phyloP scores from a whole-genome alignment of 495 filamentous ascomycete genomes.

The Neurospora sp. region DNA sequence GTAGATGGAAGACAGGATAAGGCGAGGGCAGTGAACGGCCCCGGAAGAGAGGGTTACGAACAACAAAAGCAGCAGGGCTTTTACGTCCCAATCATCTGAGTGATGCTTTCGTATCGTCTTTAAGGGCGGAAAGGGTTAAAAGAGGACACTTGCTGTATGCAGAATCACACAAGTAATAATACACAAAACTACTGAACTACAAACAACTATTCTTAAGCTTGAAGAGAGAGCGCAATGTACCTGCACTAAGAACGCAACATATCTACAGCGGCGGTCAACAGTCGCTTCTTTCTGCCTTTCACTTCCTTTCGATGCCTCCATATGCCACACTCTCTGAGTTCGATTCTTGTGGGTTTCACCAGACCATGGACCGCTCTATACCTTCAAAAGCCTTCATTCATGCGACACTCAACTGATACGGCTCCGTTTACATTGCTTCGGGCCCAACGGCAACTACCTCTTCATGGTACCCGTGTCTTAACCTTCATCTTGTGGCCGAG shows the following conservation, averaged over 20 bases:
- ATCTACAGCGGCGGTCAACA: neutral
- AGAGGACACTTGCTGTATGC: neutral
- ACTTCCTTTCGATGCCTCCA: neutral
- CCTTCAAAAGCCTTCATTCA: neutral
- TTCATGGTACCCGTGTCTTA: neutral
- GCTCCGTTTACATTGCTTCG: neutral
- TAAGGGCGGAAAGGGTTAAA: neutral
- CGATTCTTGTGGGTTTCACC: neutral
- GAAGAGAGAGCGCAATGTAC: neutral
- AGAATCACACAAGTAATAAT: neutral
- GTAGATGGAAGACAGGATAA: neutral
- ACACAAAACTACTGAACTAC: neutral
- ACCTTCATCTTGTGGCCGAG: neutral
- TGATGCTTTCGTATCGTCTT: neutral
- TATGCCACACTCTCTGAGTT: neutral
- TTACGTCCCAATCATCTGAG: neutral
- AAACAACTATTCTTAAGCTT: neutral
- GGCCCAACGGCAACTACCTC: neutral
- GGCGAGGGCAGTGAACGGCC: neutral
- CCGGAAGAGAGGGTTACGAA: neutral
- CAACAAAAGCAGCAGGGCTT: neutral
- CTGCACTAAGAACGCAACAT: neutral
- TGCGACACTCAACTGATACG: neutral
- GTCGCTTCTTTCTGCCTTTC: neutral
- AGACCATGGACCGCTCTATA: neutral